Base-by-base conservation (phyloP, 768 basidiomycete species). In the Mycena leptocephala region DNA sequence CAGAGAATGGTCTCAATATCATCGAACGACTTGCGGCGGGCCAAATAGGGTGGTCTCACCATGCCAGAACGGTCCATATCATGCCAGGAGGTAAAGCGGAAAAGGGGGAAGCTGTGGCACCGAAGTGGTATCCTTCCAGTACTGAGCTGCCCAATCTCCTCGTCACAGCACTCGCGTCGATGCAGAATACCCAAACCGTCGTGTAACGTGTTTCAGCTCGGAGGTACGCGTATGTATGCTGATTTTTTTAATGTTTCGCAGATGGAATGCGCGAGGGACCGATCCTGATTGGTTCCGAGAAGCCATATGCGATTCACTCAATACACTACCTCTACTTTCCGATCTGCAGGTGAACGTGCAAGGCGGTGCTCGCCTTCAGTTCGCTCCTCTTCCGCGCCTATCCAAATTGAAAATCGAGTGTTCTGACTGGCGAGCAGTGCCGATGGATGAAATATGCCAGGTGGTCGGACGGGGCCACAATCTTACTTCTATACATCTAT, bases 301-400 rank as follows among this genome's bases (percentile, higher is more conserved):
- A 41, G 35, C 68, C 28, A 46, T 70, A 28, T 43, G 55, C 55
- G 68, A 70, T 59, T 41, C 32, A 13, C 33, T 70, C 39, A 43
- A 37, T 32, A 46, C 56, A 11, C 33, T 43, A 4, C 56, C 68
- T 5, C 26, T 22, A 24, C 68, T 70, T 2, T 22, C 37, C 18
- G 41, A 58, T 30, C n/a, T 70, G 0, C 55, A 70, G 7, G 7
- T 70, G 20, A n/a, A 70, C 28, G 16, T 33, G 5, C 6, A 56
- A 18, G 26, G 53, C 35, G 18, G 9, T 46, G 8, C 4, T 7
- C 51, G 2, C 30, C 26, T 58, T 22, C 14, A 8, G 16, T 13
- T 58, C 1, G 10, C 10, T 10, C 41, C 26, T 5, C 26, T 70
- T 16, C 11, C 56, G 11, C n/a, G 30, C 13, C 55, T 70, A 11